These are phyloP conservation scores for Aristolochia californica DNA, from an alignment of 164 flowering plant species.

Conservation along the genomic window DNA sequence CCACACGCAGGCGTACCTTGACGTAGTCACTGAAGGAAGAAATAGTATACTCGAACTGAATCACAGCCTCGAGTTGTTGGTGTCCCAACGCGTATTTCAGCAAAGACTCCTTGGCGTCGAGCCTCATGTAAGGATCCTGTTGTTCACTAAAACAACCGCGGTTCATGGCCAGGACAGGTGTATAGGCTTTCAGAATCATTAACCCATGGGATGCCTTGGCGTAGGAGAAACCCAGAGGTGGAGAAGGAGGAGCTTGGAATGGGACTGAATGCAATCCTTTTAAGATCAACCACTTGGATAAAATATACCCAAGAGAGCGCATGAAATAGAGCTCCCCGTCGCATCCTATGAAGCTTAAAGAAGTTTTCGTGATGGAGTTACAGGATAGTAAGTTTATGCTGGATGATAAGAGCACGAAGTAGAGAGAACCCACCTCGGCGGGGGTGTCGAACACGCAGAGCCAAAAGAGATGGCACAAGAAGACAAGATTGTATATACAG, in stretches of 20 bases:
- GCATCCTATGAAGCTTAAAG: conserved; percentile 49
- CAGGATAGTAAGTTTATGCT: conserved; percentile 28
- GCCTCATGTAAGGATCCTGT: conserved; percentile 8
- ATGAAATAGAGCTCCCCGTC: conserved; percentile 69
- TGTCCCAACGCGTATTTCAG: conserved; percentile 68
- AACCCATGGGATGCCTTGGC: conserved; percentile 61
- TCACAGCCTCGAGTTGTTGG: conserved; percentile 69
- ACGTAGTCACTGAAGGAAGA: conserved; percentile 28
- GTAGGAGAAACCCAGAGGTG: conserved; percentile 38
- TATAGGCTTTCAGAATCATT: conserved; percentile 62
- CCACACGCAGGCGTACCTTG: conserved; percentile 55
- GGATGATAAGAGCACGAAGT: conserved; percentile 46
- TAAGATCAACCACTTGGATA: conserved; percentile 51
- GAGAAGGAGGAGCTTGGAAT: not conserved
- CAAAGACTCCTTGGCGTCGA: conserved; percentile 49
- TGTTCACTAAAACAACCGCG: conserved; percentile 12
- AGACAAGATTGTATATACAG: conserved; percentile 52
- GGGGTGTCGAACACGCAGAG: conserved; percentile 67
- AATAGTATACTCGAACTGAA: conserved; percentile 66
- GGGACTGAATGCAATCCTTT: conserved; percentile 22
- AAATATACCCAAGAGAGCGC: conserved; percentile 68
- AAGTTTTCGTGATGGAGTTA: conserved; percentile 31
- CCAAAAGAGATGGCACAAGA: conserved; percentile 74
- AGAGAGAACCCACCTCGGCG: conserved; percentile 54
- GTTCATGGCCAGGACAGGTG: conserved; percentile 50